Evolutionary conservation across 495 filamentous ascomycete genomes (phyloP).

Genomic region (Annulohypoxylon moriforme): DNA sequence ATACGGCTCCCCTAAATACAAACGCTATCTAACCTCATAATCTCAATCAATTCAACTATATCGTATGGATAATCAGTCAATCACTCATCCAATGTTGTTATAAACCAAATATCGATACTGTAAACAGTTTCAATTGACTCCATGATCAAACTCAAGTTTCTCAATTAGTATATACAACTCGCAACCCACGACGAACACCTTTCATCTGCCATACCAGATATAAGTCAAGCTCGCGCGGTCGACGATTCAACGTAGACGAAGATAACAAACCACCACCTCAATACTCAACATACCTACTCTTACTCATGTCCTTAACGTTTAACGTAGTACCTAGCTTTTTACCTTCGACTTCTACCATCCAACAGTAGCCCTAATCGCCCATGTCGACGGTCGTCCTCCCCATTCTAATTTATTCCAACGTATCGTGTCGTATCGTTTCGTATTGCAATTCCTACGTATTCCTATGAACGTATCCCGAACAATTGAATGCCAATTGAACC

Average conservation of each 20-base stretch:
- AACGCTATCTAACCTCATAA: neutral
- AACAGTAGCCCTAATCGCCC: conserved; percentile 1
- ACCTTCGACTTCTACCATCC: conserved; percentile 12
- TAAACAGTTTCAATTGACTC: conserved; percentile 29
- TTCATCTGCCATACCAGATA: too few species aligned
- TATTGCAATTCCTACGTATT: conserved; percentile 18
- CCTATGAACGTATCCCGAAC: neutral
- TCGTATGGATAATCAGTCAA: neutral
- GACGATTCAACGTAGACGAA: conserved; percentile 13
- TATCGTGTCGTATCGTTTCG: conserved; percentile 12
- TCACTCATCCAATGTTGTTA: neutral
- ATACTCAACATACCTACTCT: neutral
- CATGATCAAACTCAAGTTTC: conserved; percentile 16
- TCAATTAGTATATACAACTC: conserved; percentile 28
- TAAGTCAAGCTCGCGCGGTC: conserved; percentile 7
- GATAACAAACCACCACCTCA: neutral
- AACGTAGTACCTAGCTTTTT: neutral
- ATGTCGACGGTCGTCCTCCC: neutral
- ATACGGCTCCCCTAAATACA: neutral
- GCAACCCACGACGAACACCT: conserved; percentile 22
- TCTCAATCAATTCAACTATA: neutral
- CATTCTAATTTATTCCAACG: conserved; percentile 16
- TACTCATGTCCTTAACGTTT: neutral
- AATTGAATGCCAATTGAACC: neutral
- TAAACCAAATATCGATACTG: neutral